Base-by-base conservation (phyloP, 345 rosid genomes). In the Camelina neglecta region DNA sequence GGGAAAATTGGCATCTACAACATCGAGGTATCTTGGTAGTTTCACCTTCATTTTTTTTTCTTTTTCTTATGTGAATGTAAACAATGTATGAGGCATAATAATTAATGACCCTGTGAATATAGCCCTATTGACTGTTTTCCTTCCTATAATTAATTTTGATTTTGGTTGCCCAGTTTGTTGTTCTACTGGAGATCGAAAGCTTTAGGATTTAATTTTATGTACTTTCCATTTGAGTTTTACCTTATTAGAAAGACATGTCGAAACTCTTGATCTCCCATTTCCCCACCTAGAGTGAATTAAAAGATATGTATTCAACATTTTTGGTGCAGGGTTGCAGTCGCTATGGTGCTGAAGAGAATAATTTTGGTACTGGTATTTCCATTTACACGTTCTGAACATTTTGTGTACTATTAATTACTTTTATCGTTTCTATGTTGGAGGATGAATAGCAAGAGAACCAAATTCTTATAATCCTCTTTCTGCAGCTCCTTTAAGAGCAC, bases 1-100 rank as follows among this genome's bases (percentile, higher is more conserved):
- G 97, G 97, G 57, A 91, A 91, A 84, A 86, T 96, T 78, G 97
- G 97, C 62, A 80, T 96, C 65, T 93, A 93, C 82, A 96, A 96
- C 76, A 87, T 91, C 72, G 99, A 96, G 99, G 99, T 93, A 81
- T 65, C 13, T 63, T 77, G 66, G 53, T 73, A 55, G 36, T 36
- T 67, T 61, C 3, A 57, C 56, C 10, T 65, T 31, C 42, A 60
- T 8, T 31, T 44, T 44, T 3, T 44, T 44, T 3, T 60, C 29
- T n/a, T 72, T 13, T 36, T 45, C 12, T 23, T 23, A 53, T 49
- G 10, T 60, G 39, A 67, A 36, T 59, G 18, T 71, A 35, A 58
- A 24, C 29, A 13, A 13, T 55, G 59, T 53, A 26, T 70, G 67
- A 39, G 62, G 72, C 12, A 74, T 35, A 9, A 47, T 35, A 48